These are phyloP conservation scores for Pythium dissotocum DNA, from an alignment of 352 stramenopile genomes.

Conservation along the genomic window DNA sequence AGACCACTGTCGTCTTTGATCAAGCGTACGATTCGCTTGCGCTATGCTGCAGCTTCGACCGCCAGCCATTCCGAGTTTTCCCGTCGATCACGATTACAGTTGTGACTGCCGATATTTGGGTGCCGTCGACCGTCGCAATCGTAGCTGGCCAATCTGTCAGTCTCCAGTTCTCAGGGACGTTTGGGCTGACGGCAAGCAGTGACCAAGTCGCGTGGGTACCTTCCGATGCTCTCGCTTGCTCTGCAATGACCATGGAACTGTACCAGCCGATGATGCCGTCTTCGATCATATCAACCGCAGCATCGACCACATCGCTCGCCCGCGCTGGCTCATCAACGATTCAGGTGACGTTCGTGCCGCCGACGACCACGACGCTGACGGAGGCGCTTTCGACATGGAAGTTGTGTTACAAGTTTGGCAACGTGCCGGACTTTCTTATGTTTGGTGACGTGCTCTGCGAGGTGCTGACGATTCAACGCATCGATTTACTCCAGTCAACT, in stretches of 20 bases:
- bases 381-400: slow-evolving; percentile 55
- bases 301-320: slow-evolving; percentile 36
- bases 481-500: slow-evolving; percentile 36
- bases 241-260: slow-evolving; percentile 22
- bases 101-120: slow-evolving; percentile 55
- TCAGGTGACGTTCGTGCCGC: slow-evolving; percentile 42
- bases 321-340: slow-evolving; percentile 38
- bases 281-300: slow-evolving; percentile 30
- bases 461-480: slow-evolving; percentile 53
- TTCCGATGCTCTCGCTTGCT: slow-evolving; percentile 43
- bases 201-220: slow-evolving; percentile 70
- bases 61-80: slow-evolving; percentile 61
- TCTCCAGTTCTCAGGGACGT: slow-evolving; percentile 50
- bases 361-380: slow-evolving; percentile 12
- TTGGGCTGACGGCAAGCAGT: slow-evolving; percentile 54
- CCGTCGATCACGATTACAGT: slow-evolving; percentile 34
- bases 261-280: slow-evolving; percentile 50
- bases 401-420: slow-evolving; percentile 70
- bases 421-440: slow-evolving; percentile 48
- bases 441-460: slow-evolving; percentile 63
- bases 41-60: slow-evolving; percentile 69
- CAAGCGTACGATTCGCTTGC: slow-evolving; percentile 38
- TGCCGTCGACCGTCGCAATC: slow-evolving; percentile 44
- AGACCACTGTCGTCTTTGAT: slow-evolving; percentile 35
- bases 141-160: slow-evolving; percentile 45